Evolutionary conservation across 2,329 filamentous ascomycete species (phyloP), one percentile per base, ranked within the genome.

Genomic region (Pseudocercospora pini-densiflorae): DNA sequence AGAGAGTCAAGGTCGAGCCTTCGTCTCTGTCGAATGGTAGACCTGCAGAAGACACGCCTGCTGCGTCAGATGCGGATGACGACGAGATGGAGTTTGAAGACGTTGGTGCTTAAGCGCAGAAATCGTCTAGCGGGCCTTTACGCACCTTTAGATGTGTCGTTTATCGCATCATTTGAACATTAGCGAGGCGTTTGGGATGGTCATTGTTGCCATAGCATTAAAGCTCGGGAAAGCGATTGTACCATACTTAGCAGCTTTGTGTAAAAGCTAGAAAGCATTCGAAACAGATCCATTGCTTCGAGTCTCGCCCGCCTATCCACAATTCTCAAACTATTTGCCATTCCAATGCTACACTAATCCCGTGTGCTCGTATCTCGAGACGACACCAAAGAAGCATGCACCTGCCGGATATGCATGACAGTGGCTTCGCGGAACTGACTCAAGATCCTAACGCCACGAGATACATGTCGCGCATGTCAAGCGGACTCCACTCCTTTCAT

Each of bases 1-100:
- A 92, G 80, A 86, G 86, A 68, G 82, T 87, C 53, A 89, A 88
- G 77, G 76, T 90, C 19, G 88, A 89, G 61, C 77, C 81, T 67
- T 78, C 81, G 9, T 76, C 75, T 4, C 73, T 77, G 8, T 73
- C 77, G 7, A 77, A 78, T 1, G 74, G 75, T 45, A 72, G 47
- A 45, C 71, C 27, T 40, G 68, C 69, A 2, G 71, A 74, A 27
- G 79, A 78, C 27, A 77, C 78, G 10, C 79, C 80, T 1, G 79
- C 77, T 51, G 73, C 72, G 23, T 74, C 72, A 8, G 80, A 81
- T 49, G 81, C 78, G 24, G 82, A 81, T 8, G 81, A 83, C 40
- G 81, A 82, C 70, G 82, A 83, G 62, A 78, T 83, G 54, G 81
- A 83, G 63, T 84, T 84, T 64, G 81, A 82, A 66, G 80, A 83